A percentile compares a stretch with the other conserved stretches of the same genome.
Conservation (phyloP, 1,139 yeast genomes). For the Protomyces macrosporus region DNA sequence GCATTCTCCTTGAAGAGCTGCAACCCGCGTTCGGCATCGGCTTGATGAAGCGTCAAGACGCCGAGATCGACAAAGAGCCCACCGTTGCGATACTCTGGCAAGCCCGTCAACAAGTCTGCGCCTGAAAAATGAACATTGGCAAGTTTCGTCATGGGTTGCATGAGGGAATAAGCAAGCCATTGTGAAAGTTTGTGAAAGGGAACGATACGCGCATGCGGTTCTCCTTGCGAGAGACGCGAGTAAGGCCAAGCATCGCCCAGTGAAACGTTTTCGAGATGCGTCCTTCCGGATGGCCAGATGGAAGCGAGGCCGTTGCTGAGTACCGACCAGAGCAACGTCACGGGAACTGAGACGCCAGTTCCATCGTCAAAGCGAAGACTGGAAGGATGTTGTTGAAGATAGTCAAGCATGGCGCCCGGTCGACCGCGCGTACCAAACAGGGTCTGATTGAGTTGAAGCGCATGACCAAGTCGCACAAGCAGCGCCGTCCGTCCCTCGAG, state of each 20-base stretch:
- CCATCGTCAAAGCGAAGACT: slow-evolving; percentile 20
- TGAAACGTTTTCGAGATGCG: slow-evolving; percentile 46
- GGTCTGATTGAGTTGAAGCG: slow-evolving; percentile 40
- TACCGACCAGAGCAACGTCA: slow-evolving; percentile 50
- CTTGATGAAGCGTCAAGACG: slow-evolving; percentile 46
- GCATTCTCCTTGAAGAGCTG: slow-evolving; percentile 34
- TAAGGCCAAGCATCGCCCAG: slow-evolving; percentile 59
- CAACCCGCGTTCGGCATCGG: slow-evolving; percentile 40
- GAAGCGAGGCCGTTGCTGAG: slow-evolving; percentile 50
- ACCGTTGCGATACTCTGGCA: slow-evolving; percentile 62
- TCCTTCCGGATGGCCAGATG: slow-evolving; percentile 53
- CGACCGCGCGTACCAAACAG: slow-evolving; percentile 48
- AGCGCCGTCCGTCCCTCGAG: slow-evolving; percentile 49
- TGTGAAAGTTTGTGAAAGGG: slow-evolving; percentile 61
- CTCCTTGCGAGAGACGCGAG: slow-evolving; percentile 36
- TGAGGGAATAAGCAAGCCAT: slow-evolving; percentile 56
- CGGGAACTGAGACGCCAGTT: slow-evolving; percentile 18
- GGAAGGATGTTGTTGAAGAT: slow-evolving; percentile 34
- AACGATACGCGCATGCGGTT: slow-evolving; percentile 42
- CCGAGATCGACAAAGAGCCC: slow-evolving; percentile 54
- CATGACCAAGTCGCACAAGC: slow-evolving; percentile 46
- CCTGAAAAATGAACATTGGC: slow-evolving; percentile 44
- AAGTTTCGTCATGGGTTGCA: slow-evolving; percentile 48
- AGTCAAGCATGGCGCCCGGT: slow-evolving; percentile 54
- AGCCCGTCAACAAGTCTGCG: slow-evolving; percentile 49